These are phyloP conservation scores for Saturnispora zaruensis DNA, from an alignment of 805 yeast genomes.

Conservation along the genomic window DNA sequence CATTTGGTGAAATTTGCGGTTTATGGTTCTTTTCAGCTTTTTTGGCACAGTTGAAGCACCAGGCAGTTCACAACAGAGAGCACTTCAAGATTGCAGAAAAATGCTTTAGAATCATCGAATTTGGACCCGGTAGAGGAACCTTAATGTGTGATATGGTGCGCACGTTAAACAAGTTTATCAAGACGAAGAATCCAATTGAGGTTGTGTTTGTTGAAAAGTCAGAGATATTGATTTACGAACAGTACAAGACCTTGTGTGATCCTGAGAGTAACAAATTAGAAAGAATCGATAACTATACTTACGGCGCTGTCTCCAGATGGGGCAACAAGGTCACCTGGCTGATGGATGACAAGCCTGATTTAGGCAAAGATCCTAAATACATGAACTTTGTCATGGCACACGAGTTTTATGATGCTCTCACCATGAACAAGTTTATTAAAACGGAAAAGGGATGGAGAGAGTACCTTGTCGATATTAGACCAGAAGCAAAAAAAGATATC, in stretches of 20 bases:
- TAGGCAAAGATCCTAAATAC: constrained; percentile 21
- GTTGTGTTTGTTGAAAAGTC: constrained; percentile 66
- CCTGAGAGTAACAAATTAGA: constrained; percentile 10
- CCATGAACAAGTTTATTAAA: constrained; percentile 59
- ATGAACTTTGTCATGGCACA: constrained; percentile 70
- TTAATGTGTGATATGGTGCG: constrained; percentile 56
- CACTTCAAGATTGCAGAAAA: constrained; percentile 19
- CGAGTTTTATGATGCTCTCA: constrained; percentile 82
- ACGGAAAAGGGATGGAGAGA: constrained; percentile 74
- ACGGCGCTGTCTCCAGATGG: constrained; percentile 38
- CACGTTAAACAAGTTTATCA: constrained; percentile 35
- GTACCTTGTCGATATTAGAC: constrained; percentile 50
- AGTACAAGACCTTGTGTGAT: constrained; percentile 42
- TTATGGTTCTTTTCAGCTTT: constrained; percentile 58
- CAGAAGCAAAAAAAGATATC: constrained; percentile 9
- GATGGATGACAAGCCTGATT: constrained; percentile 42
- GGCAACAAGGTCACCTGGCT: constrained; percentile 51
- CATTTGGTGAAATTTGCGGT: constrained; percentile 81
- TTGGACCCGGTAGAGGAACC: constrained; percentile 85
- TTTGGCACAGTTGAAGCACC: constrained; percentile 47
- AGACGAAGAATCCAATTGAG: constrained; percentile 30
- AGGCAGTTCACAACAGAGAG: constrained; percentile 16
- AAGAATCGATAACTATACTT: constrained; percentile 28
- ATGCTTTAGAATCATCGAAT: constrained; percentile 53
- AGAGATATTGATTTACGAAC: constrained; percentile 50